A percentile compares a stretch with the other conserved stretches of the same genome.
Evolutionary conservation across 75 land plant genomes (phyloP).

Genomic region (Sequoiadendron giganteum): DNA sequence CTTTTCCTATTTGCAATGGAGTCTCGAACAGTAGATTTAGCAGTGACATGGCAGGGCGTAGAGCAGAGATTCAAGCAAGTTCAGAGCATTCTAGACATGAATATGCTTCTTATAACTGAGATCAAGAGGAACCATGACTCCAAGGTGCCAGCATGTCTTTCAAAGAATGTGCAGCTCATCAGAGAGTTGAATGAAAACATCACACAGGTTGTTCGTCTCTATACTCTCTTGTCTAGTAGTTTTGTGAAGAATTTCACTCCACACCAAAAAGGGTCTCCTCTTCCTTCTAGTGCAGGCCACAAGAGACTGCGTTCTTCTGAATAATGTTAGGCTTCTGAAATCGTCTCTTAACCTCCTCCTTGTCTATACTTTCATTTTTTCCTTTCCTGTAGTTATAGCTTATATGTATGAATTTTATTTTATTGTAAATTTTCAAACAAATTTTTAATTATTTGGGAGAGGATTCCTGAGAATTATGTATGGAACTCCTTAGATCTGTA

Average conservation of each 20-base stretch:
- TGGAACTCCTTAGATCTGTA: too few species aligned
- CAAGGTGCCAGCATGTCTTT: conserved; percentile 13
- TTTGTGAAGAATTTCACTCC: conserved; percentile 7
- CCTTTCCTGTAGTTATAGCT: not conserved
- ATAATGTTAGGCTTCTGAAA: not conserved
- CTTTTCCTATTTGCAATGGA: not conserved
- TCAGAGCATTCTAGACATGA: conserved; percentile 17
- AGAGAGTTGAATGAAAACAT: conserved; percentile 22
- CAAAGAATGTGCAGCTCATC: conserved; percentile 19
- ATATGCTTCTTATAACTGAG: conserved; percentile 19
- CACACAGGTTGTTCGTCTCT: conserved; percentile 19
- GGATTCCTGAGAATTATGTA: too few species aligned
- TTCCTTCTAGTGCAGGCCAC: too few species aligned
- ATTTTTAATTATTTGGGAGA: too few species aligned
- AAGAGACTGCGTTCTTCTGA: not conserved
- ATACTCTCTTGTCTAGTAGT: conserved; percentile 7
- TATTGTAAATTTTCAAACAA: too few species aligned
- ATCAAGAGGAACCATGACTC: conserved; percentile 26
- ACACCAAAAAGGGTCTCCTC: not conserved
- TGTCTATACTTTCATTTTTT: not conserved
- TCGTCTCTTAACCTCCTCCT: not conserved
- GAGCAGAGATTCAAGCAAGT: conserved; percentile 16
- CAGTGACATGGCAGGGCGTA: conserved; percentile 15
- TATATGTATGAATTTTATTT: not conserved
- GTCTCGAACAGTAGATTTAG: not conserved